phyloP scores from a whole-genome alignment of 768 basidiomycete genomes.

The Lactarius hatsudake region DNA sequence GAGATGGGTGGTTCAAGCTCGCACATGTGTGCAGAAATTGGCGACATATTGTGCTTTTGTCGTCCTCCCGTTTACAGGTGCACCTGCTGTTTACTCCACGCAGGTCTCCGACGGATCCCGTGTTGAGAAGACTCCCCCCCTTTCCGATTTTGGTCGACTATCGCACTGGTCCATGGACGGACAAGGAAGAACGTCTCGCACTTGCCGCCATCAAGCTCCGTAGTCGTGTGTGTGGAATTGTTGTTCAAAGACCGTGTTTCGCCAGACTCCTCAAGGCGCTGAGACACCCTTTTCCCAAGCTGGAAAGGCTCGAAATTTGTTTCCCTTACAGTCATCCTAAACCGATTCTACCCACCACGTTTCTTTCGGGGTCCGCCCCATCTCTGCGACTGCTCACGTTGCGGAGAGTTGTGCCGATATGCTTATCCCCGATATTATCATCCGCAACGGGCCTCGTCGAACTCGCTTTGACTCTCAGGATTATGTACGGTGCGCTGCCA shows the following conservation, averaged over 20 bases:
- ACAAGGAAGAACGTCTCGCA: not conserved
- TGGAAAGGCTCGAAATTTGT: not conserved
- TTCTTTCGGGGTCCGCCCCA: not conserved
- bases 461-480: not conserved
- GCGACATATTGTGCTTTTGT: conserved; percentile 7
- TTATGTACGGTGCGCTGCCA: not conserved
- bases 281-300: not conserved
- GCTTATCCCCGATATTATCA: not conserved
- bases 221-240: not conserved
- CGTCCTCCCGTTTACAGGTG: not conserved
- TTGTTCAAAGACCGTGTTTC: not conserved
- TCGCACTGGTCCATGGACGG: not conserved
- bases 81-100: not conserved
- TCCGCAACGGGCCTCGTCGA: not conserved
- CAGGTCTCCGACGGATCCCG: not conserved
- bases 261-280: not conserved
- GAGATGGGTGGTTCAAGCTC: conserved; percentile 2
- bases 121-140: not conserved
- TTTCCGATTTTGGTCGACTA: conserved; percentile 9
- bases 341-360: not conserved
- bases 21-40: conserved; percentile 9
- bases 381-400: conserved; percentile 5
- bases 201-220: not conserved
- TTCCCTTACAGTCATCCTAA: accelerated
- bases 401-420: not conserved